A percentile compares a stretch with the other conserved stretches of the same genome.
These are phyloP conservation scores for Cordyceps militaris DNA, from an alignment of 2,329 filamentous ascomycete genomes.

Conservation along the genomic window DNA sequence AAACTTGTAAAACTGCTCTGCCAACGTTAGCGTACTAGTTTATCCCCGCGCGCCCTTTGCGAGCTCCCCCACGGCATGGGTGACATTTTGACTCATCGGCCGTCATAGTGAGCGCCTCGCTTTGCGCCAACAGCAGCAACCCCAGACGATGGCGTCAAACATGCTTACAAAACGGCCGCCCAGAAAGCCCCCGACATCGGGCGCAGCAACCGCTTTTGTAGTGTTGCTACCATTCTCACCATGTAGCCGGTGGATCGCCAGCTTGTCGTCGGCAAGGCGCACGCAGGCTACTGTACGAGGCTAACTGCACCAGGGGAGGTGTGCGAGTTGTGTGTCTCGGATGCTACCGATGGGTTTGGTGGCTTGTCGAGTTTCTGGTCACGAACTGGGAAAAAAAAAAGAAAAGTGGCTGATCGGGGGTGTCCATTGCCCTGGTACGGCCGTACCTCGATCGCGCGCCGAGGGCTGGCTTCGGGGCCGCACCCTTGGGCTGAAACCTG, in stretches of 20 bases:
- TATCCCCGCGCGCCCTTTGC: background rate
- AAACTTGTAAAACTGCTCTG: no score
- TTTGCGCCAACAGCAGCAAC: background rate
- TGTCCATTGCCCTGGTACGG: background rate
- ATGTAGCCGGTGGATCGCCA: background rate
- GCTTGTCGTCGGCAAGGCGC: conserved; percentile 2
- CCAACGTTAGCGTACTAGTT: background rate
- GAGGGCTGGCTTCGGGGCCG: background rate
- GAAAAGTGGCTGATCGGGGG: background rate
- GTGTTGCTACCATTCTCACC: background rate
- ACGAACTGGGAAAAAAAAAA: background rate
- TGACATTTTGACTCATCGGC: background rate
- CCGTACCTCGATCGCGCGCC: background rate
- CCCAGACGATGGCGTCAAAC: background rate
- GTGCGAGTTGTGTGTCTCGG: background rate
- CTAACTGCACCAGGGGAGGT: background rate
- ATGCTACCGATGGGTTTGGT: conserved; percentile 1
- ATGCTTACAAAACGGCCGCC: background rate
- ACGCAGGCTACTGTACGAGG: background rate
- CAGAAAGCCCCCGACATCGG: background rate
- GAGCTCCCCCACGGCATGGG: background rate
- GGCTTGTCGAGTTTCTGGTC: background rate
- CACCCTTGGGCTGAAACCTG: background rate
- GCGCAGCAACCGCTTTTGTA: background rate
- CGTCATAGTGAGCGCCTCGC: background rate